Conservation (phyloP, 805 yeast genomes). For the Ogataea saltuana region DNA sequence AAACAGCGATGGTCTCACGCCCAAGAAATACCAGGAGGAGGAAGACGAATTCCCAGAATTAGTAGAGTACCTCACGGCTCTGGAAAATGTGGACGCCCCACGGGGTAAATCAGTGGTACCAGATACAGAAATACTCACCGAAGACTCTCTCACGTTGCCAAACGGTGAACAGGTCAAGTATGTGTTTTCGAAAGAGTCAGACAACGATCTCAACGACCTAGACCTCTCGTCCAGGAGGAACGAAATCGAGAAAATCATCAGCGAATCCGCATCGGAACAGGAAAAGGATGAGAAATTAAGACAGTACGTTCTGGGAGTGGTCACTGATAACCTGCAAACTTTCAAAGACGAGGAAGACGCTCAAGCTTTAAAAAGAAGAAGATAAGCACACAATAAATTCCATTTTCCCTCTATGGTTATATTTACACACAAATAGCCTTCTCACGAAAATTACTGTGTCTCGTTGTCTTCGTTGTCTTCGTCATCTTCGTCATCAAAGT, state of each 20-base stretch:
- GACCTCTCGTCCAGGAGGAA: constrained; percentile 57
- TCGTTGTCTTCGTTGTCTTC: constrained; percentile 25
- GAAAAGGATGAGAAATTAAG: constrained; percentile 79
- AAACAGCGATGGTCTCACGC: constrained; percentile 75
- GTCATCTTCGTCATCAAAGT: constrained; percentile 12
- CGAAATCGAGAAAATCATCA: constrained; percentile 65
- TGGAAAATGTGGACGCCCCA: constrained; percentile 28
- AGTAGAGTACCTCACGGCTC: constrained; percentile 56
- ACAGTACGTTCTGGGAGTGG: constrained; percentile 63
- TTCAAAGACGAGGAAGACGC: constrained; percentile 21
- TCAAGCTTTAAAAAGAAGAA: constrained; percentile 27
- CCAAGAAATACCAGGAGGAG: constrained; percentile 73
- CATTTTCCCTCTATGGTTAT: constrained; percentile 3
- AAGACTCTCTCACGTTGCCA: constrained; percentile 28
- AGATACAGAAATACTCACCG: constrained; percentile 6
- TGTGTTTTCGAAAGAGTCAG: constrained; percentile 49
- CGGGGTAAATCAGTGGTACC: constrained; percentile 20
- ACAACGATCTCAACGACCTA: constrained; percentile 37
- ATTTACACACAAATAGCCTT: not conserved
- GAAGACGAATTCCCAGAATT: constrained; percentile 86
- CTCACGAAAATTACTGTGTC: constrained; percentile 11
- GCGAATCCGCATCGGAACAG: constrained; percentile 50
- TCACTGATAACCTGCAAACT: constrained; percentile 45
- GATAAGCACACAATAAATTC: constrained; percentile 8
- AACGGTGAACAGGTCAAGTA: constrained; percentile 54